Evolutionary conservation across 1,139 yeast genomes (phyloP), one percentile per base, ranked within the genome.

Genomic region (Suhomyces panamericanus): DNA sequence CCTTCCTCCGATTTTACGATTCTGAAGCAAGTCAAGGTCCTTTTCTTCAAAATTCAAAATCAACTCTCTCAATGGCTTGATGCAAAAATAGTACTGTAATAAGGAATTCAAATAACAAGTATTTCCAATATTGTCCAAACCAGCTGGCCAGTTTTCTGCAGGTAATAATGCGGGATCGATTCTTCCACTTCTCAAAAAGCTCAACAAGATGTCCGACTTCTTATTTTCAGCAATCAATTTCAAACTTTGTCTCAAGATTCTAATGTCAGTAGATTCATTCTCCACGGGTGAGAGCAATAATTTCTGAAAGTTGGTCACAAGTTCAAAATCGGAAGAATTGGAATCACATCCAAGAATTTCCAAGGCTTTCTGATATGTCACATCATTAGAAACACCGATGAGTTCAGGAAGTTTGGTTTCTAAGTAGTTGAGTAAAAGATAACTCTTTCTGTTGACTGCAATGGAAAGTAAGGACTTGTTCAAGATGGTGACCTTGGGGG

Each of bases 71-170:
- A 93, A 69, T 0, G 97, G 97, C 44, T 81, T 80, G 41, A 93
- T 81, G 10, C 91, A 86, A 65, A 89, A 93, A 61, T 89, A 91
- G 57, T 85, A 93, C 59, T 93, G 99, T 29, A 93, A 69, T 42
- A 93, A 72, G 0, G 97, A 90, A 60, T 93, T 93, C 59, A 93
- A 73, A 55, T 93, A 93, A 63, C 99, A 93, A 0, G 99, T 91
- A 60, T 93, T 93, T 29, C 99, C 98, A 54, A 90, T 90, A 59
- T 93, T 93, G 62, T 86, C 88, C 58, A 93, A 74, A 0, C 98
- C 99, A 6, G 90, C 88, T 0, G 98, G 98, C 81, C 90, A 82
- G 42, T 81, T 78, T 32, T 78, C 83, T 0, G 82, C 73, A 2
- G 89, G 85, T 26, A 86, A 64, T 16, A 81, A 66, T 10, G 75